Evolutionary conservation across 176 grass and related monocot species (phyloP).

Genomic region (Rhynchospora pubera): DNA sequence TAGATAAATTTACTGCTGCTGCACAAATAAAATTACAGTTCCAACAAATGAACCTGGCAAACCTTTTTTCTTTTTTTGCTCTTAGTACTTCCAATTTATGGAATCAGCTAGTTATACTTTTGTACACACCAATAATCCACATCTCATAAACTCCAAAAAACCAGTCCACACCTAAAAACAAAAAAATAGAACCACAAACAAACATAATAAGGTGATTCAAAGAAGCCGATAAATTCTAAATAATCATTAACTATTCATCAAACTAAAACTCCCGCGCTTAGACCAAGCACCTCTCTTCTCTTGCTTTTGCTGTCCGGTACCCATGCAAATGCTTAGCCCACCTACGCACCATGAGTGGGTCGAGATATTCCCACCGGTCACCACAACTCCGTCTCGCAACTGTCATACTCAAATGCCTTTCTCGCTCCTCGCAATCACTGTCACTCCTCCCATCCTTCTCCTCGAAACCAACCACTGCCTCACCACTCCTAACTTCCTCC

Average conservation of each 20-base stretch:
- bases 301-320: constrained; percentile 36
- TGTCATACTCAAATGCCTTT: constrained; percentile 22
- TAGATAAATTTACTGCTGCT: no score
- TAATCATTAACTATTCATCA: constrained; percentile 11
- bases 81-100: background rate
- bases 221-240: background rate
- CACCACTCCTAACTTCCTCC: constrained; percentile 48
- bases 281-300: constrained; percentile 16
- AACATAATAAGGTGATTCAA: background rate
- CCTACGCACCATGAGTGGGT: constrained; percentile 73
- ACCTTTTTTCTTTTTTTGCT: background rate
- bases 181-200: background rate
- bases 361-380: constrained; percentile 62
- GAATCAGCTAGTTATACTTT: background rate
- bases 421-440: constrained; percentile 20
- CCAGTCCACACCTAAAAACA: background rate
- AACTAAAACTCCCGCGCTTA: constrained; percentile 15
- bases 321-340: constrained; percentile 93
- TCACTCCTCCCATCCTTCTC: constrained; percentile 37
- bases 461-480: constrained; percentile 43
- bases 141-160: background rate
- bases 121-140: background rate
- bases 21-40: no score
- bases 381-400: constrained; percentile 51
- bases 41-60: background rate